Conservation (phyloP, 768 basidiomycete genomes). For the Mycena maculata region DNA sequence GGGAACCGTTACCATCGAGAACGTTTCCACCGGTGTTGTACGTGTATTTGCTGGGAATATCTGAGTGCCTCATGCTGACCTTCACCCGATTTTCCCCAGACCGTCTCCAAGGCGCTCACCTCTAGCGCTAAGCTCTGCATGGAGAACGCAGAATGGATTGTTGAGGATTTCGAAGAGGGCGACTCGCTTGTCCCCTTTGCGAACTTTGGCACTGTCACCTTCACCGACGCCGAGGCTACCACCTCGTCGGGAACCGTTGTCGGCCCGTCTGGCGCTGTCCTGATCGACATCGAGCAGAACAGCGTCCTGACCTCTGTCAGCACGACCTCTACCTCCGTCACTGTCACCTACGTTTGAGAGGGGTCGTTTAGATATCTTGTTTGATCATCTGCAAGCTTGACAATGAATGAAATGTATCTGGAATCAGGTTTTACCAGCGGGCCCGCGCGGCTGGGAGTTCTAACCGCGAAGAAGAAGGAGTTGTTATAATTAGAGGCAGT, state of each 20-base stretch:
- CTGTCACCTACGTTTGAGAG: slow-evolving; percentile 19
- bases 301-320: slow-evolving; percentile 45
- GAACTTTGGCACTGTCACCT: slow-evolving; percentile 52
- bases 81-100: slow-evolving; percentile 8
- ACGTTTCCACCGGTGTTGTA: slow-evolving; percentile 19
- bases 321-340: slow-evolving; percentile 9
- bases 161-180: slow-evolving; percentile 48
- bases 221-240: slow-evolving; percentile 46
- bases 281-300: slow-evolving; percentile 51
- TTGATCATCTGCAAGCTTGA: no score
- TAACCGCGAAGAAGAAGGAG: no score
- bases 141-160: slow-evolving; percentile 52
- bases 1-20: slow-evolving; percentile 23
- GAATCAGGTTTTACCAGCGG: no score
- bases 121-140: slow-evolving; percentile 33
- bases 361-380: neutral
- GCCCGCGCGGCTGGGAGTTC: no score
- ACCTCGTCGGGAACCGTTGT: slow-evolving; percentile 38
- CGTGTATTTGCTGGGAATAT: neutral
- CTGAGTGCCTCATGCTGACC: neutral
- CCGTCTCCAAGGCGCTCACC: slow-evolving; percentile 44
- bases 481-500: no score
- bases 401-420: no score
- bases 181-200: slow-evolving; percentile 49
- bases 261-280: slow-evolving; percentile 41